Base-by-base conservation (phyloP, 2,329 filamentous ascomycete genomes). In the Thelonectria olida region DNA sequence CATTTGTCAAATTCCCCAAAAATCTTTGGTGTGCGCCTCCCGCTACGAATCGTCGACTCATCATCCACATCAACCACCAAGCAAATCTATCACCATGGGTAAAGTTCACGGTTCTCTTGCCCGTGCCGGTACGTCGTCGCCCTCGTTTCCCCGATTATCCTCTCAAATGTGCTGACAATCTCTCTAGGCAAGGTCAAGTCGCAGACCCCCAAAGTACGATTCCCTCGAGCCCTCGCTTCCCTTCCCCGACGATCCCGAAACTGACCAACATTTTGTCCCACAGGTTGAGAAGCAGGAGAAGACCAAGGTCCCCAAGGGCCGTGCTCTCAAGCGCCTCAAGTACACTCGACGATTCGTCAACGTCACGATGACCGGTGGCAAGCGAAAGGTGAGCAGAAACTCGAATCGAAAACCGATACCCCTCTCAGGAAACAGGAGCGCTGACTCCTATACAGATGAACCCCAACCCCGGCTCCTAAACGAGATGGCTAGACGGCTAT, bases 331-430 rank as follows among this genome's bases (percentile, higher is more conserved):
- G 93, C 90, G 95, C 79, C 90, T 96, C 81, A 90, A 88, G 82
- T 97, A 97, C 89, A 97, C 93, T 75, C 92, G 95, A 81, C 93
- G 95, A 78, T 98, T 98, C 87, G 94, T 98, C 75, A 97, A 98
- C 85, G 93, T 98, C 80, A 96, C 92, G 78, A 88, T 97, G 84
- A 96, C 94, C 72, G 94, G 93, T 82, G 95, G 95, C 85, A 98
- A 98, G 94, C 88, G 95, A 84, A 97, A 97, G 93, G 93, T 96
- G 82, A 78, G 84, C 70, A 64, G 58, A 64, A 34, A 34, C 28
- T 8, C 28, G 28, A 34, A 3, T 4, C 31, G 31, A 34, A 7
- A 10, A 19, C 36, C 17, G 8, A 41, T 20, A 31, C 22, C 25
- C 36, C 10, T 12, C 8, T 22, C 20, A 20, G 38, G 17, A 22